Base-by-base conservation (phyloP, 768 basidiomycete species). In the Suillus americanus region DNA sequence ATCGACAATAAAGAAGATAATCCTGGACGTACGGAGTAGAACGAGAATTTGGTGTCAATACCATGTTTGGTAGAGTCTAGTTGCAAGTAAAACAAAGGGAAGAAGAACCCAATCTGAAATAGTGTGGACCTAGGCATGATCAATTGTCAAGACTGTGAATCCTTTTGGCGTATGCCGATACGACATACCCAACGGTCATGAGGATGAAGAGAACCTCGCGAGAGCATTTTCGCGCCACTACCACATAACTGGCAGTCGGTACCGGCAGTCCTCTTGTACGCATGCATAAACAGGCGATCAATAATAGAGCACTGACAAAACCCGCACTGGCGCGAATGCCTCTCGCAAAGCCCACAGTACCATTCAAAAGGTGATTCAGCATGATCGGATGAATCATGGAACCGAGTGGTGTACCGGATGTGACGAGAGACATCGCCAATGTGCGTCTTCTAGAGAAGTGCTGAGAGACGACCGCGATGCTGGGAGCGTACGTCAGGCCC, bases 331-430 rank as follows among this genome's bases (percentile, higher is more conserved):
- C 77, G 5, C 75, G 77, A 0, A 79, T 78, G 35, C 79, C 78
- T 46, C 64, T 75, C 14, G 68, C 74, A 68, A 86, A 82, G 9
- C 89, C 86, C 4, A 81, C 72, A 7, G 74, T 67, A 3, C 81
- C 80, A 61, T 81, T 82, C 61, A 60, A 65, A 40, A 61, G 65
- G 28, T 79, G 73, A 70, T 90, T 89, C 35, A 91, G 75, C 79
- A 89, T 82, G 66, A 88, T 85, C 0, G 87, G 85, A 62, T 88
- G 82, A 16, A 84, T 67, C 25, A 85, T 74, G 7, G 84, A 85
- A 9, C 89, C 88, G 3, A 87, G 70, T 3, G 84, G 80, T 40
- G 82, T 79, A 28, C 82, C 83, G 35, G 83, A 82, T 35, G 81
- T 30, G 5, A 77, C 77, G 56, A 86, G 70, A 9, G 83, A 81